A percentile compares a stretch with the other conserved stretches of the same genome.
Conservation (phyloP, 164 flowering plant genomes). For the Liriodendron chinense region DNA sequence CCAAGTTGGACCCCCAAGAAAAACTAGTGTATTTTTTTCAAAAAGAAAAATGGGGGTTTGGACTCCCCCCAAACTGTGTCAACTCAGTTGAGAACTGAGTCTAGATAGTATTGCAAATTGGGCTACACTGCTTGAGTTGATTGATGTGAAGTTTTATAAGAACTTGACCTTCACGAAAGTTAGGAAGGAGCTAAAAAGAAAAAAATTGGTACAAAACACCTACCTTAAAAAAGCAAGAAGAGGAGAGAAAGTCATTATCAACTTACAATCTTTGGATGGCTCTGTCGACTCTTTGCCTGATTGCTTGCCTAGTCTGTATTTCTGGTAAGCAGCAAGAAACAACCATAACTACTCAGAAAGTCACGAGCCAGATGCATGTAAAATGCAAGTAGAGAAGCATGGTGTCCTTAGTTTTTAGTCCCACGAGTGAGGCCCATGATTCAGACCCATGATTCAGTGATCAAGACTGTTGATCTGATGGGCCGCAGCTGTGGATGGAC, state of each 20-base stretch:
- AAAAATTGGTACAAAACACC: too few species aligned
- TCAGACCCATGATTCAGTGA: background rate
- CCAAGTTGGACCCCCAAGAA: too few species aligned
- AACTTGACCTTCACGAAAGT: background rate
- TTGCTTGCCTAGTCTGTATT: constrained; percentile 73
- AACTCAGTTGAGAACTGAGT: background rate
- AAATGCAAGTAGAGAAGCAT: background rate
- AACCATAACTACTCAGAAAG: constrained; percentile 3
- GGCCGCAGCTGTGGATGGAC: background rate
- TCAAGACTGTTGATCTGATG: background rate
- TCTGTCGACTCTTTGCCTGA: constrained; percentile 58
- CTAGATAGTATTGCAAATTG: background rate
- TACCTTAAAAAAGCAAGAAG: background rate
- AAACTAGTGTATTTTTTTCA: too few species aligned
- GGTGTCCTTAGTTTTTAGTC: background rate
- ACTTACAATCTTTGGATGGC: constrained; percentile 52
- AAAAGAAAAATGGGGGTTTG: background rate
- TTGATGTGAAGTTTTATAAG: background rate
- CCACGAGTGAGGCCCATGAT: background rate
- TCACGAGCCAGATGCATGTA: background rate
- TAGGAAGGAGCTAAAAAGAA: background rate
- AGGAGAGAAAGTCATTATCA: background rate
- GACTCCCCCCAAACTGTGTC: background rate
- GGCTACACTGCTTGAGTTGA: background rate
- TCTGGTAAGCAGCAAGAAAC: constrained; percentile 36